Evolutionary conservation across 805 yeast species (phyloP).

Genomic region (Millerozyma acaciae): DNA sequence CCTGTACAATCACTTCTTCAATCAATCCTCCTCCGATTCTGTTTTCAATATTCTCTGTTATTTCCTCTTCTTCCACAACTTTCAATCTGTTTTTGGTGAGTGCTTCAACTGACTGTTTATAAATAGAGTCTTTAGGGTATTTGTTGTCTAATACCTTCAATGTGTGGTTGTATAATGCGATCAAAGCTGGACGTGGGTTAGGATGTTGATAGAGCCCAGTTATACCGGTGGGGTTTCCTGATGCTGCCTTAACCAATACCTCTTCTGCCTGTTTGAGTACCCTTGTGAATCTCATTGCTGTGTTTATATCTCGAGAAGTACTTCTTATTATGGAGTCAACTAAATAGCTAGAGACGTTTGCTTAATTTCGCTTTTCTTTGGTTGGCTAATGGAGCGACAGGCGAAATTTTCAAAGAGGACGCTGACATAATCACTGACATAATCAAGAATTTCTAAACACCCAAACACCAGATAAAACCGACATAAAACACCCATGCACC

Average conservation of each 20-base stretch:
- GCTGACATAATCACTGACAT: not conserved
- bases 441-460: not conserved
- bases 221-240: slow-evolving; percentile 75
- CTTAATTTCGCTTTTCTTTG: slow-evolving; percentile 13
- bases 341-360: too few species aligned
- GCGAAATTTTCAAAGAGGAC: not conserved
- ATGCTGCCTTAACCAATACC: slow-evolving; percentile 54
- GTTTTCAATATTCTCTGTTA: slow-evolving; percentile 62
- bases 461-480: too few species aligned
- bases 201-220: slow-evolving; percentile 80
- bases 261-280: slow-evolving; percentile 43
- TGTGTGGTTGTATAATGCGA: slow-evolving; percentile 68
- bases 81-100: slow-evolving; percentile 66
- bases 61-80: slow-evolving; percentile 61
- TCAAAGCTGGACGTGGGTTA: slow-evolving; percentile 75
- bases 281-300: slow-evolving; percentile 37
- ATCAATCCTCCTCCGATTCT: slow-evolving; percentile 78
- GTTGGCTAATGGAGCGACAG: too few species aligned
- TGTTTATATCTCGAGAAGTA: not conserved
- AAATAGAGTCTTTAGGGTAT: slow-evolving; percentile 71
- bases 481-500: too few species aligned
- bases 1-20: slow-evolving; percentile 80
- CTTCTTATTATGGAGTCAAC: too few species aligned
- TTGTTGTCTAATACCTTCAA: slow-evolving; percentile 52
- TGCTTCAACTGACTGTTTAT: slow-evolving; percentile 69